These are phyloP conservation scores for Talaromyces trachyspermus DNA, from an alignment of 495 filamentous ascomycete genomes.

Conservation along the genomic window DNA sequence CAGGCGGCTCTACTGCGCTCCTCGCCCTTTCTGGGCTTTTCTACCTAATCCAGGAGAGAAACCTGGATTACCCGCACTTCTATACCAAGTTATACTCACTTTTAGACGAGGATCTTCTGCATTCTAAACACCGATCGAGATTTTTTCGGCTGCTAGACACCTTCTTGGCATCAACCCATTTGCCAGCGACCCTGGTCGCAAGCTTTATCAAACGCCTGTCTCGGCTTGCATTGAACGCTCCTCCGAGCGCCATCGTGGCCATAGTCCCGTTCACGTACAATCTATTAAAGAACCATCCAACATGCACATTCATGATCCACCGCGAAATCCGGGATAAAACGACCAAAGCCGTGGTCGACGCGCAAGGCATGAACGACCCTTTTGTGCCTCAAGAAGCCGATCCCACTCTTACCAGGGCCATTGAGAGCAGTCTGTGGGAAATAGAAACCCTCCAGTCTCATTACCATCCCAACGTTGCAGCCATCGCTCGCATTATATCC, in stretches of 20 bases:
- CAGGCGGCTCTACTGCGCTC: conserved; percentile 76
- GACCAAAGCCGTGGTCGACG: conserved; percentile 47
- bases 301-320: conserved; percentile 93
- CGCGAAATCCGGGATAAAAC: conserved; percentile 56
- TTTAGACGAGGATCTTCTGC: conserved; percentile 73
- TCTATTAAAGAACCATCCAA: conserved; percentile 80
- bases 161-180: conserved; percentile 86
- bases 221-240: conserved; percentile 72
- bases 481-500: conserved; percentile 84
- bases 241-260: conserved; percentile 78
- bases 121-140: conserved; percentile 85
- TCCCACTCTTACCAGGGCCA: conserved; percentile 75
- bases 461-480: conserved; percentile 95
- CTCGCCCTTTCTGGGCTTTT: conserved; percentile 90
- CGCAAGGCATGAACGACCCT: conserved; percentile 67
- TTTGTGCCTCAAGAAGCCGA: conserved; percentile 70
- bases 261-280: conserved; percentile 95
- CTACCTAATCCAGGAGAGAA: conserved; percentile 85
- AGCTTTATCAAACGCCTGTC: conserved; percentile 93
- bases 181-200: conserved; percentile 83
- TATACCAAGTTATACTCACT: conserved; percentile 90
- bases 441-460: conserved; percentile 81
- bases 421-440: conserved; percentile 95
- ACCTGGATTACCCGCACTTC: conserved; percentile 94
- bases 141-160: conserved; percentile 92